These are phyloP conservation scores for Ephemerocybe angulata DNA, from an alignment of 768 basidiomycete genomes.

Conservation along the genomic window DNA sequence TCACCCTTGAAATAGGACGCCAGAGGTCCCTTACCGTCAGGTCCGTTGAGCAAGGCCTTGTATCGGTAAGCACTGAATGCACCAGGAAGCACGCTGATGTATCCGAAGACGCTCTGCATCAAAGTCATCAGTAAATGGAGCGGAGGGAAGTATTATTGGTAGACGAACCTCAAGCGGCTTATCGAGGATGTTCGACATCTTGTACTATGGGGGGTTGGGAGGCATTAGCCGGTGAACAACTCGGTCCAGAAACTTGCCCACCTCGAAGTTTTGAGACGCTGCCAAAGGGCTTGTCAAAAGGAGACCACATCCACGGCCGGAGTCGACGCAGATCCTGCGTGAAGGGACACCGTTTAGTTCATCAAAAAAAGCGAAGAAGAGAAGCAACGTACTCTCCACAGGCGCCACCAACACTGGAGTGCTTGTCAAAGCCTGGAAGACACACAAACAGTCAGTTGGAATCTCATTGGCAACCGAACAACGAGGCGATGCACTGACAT, in stretches of 20 bases:
- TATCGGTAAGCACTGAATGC: conserved; percentile 93
- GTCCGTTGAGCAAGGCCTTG: conserved; percentile 80
- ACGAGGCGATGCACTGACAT: conserved; percentile 39
- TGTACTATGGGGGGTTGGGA: conserved; percentile 52
- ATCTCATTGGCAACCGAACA: neutral
- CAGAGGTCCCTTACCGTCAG: conserved; percentile 84
- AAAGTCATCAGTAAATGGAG: conserved; percentile 2
- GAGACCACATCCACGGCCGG: conserved; percentile 67
- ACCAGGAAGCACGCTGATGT: conserved; percentile 85
- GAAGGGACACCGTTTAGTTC: neutral
- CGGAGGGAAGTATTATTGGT: neutral
- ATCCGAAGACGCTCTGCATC: conserved; percentile 71
- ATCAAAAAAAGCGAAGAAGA: neutral
- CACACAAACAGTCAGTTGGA: too few relatives aligned
- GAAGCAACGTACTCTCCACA: conserved; percentile 74
- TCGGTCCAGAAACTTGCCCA: conserved; percentile 17
- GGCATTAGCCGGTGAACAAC: neutral
- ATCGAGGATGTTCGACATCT: conserved; percentile 94
- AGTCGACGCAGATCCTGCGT: conserved; percentile 75
- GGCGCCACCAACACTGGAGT: conserved; percentile 85
- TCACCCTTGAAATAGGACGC: conserved; percentile 95
- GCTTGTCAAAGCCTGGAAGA: conserved; percentile 75
- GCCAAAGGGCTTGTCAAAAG: conserved; percentile 74
- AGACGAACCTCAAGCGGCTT: conserved; percentile 82
- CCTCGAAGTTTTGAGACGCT: conserved; percentile 95